A percentile compares a stretch with the other conserved stretches of the same genome.
Evolutionary conservation across 1,139 yeast genomes (phyloP).

Genomic region (Yamadazyma atmosphaerica): DNA sequence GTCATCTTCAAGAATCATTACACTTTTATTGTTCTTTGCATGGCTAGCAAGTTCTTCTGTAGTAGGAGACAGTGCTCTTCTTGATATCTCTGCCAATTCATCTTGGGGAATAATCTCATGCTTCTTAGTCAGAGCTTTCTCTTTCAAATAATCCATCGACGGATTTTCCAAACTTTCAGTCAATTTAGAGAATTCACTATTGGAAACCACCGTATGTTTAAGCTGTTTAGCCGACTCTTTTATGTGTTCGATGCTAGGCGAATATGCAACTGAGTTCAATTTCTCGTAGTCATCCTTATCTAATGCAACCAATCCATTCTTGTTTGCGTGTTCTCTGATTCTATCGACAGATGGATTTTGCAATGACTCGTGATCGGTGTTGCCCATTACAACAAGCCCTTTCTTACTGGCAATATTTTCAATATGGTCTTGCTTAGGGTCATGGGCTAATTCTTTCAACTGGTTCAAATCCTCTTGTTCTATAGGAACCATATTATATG

Average conservation of each 20-base stretch:
- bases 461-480: constrained; percentile 17
- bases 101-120: constrained; percentile 3
- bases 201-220: constrained; percentile 10
- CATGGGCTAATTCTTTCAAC: constrained; percentile 17
- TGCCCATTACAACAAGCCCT: constrained; percentile 14
- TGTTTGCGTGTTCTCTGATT: constrained; percentile 13
- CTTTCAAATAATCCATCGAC: constrained; percentile 20
- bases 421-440: constrained; percentile 21
- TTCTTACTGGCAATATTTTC: constrained; percentile 10
- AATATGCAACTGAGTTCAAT: constrained; percentile 18
- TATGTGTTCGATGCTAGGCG: constrained; percentile 29
- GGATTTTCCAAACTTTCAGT: constrained; percentile 17
- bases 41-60: constrained; percentile 20
- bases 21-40: constrained; percentile 16
- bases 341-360: constrained; percentile 17
- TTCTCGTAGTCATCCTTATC: constrained; percentile 16
- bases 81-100: constrained; percentile 5
- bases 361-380: constrained; percentile 16
- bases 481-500: constrained; percentile 13
- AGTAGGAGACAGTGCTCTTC: constrained; percentile 19
- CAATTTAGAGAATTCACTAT: constrained; percentile 10
- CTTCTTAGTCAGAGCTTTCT: constrained; percentile 17
- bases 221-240: constrained; percentile 22
- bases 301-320: constrained; percentile 15
- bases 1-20: constrained; percentile 10